Evolutionary conservation across 2,329 filamentous ascomycete species (phyloP).

Genomic region (Paraphoma chrysanthemicola): DNA sequence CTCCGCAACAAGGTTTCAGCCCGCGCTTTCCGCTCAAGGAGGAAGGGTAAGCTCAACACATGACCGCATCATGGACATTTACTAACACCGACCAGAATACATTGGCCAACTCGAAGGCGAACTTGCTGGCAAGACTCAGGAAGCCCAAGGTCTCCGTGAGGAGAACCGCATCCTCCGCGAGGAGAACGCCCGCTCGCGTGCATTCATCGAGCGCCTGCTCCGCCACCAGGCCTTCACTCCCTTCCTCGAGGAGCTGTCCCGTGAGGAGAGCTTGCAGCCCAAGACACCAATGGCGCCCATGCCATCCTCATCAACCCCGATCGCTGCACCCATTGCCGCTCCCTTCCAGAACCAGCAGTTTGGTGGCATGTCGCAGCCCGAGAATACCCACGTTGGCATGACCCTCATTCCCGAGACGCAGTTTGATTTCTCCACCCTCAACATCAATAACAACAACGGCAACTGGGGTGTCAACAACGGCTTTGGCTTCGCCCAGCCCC

Average conservation of each 20-base stretch:
- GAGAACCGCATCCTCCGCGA: constrained; percentile 84
- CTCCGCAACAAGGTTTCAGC: constrained; percentile 99
- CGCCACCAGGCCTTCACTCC: constrained; percentile 57
- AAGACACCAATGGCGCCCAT: constrained; percentile 40
- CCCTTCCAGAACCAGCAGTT: constrained; percentile 62
- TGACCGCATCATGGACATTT: not conserved
- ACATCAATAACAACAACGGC: constrained; percentile 56
- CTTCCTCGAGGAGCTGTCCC: constrained; percentile 54
- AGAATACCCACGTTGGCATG: constrained; percentile 73
- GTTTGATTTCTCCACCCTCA: constrained; percentile 76
- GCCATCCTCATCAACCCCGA: constrained; percentile 36
- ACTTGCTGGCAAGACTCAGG: constrained; percentile 81
- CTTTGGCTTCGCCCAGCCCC: constrained; percentile 62
- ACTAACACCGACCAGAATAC: constrained; percentile 78
- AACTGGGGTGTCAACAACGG: constrained; percentile 61
- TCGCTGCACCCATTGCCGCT: constrained; percentile 54
- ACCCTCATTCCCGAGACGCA: constrained; percentile 81
- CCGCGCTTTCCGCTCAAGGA: constrained; percentile 93
- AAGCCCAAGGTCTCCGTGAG: constrained; percentile 78
- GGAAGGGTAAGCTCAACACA: constrained; percentile 77
- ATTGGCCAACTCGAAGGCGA: constrained; percentile 93
- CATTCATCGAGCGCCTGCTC: constrained; percentile 78
- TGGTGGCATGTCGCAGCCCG: constrained; percentile 55
- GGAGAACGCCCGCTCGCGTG: constrained; percentile 84
- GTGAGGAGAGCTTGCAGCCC: constrained; percentile 43